Percentiles rank a stretch among this genome's conserved stretches.
These are phyloP conservation scores for Grigorovia yakushimaensis DNA, from an alignment of 805 yeast species.

Conservation along the genomic window DNA sequence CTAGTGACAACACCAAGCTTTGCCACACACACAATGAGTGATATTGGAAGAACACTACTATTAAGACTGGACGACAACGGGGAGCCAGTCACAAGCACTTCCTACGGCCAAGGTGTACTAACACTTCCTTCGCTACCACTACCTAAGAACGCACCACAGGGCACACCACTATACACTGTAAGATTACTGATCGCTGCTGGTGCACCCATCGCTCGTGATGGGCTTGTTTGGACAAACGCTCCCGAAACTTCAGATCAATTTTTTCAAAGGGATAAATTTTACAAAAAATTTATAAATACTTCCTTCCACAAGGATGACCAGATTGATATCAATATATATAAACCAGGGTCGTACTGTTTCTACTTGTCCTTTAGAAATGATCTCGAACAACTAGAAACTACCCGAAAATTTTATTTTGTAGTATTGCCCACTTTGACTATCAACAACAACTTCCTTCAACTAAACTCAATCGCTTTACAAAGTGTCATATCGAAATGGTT, in stretches of 20 bases:
- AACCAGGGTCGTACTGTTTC: slow-evolving; percentile 75
- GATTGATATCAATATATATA: slow-evolving; percentile 50
- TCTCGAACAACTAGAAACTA: slow-evolving; percentile 32
- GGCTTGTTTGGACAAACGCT: slow-evolving; percentile 62
- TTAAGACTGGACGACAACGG: slow-evolving; percentile 30
- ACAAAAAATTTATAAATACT: slow-evolving; percentile 40
- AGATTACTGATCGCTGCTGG: slow-evolving; percentile 67
- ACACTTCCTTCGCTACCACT: slow-evolving; percentile 33
- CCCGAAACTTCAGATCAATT: slow-evolving; percentile 37
- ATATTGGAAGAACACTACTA: slow-evolving; percentile 21
- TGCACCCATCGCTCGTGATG: slow-evolving; percentile 59
- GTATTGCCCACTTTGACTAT: slow-evolving; percentile 63
- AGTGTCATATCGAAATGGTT: slow-evolving; percentile 88
- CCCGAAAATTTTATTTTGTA: slow-evolving; percentile 60
- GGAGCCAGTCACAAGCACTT: slow-evolving; percentile 25
- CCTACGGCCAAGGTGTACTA: slow-evolving; percentile 31
- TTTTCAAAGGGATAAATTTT: slow-evolving; percentile 51
- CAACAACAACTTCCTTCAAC: slow-evolving; percentile 48
- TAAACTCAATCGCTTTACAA: slow-evolving; percentile 74
- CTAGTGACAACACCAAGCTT: not conserved
- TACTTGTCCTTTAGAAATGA: slow-evolving; percentile 48
- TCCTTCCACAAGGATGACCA: slow-evolving; percentile 55
- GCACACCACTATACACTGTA: slow-evolving; percentile 40
- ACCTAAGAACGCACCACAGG: slow-evolving; percentile 29
- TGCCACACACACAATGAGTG: not conserved